Evolutionary conservation across 495 filamentous ascomycete species (phyloP).

Genomic region (Parachaetomium inaequale): DNA sequence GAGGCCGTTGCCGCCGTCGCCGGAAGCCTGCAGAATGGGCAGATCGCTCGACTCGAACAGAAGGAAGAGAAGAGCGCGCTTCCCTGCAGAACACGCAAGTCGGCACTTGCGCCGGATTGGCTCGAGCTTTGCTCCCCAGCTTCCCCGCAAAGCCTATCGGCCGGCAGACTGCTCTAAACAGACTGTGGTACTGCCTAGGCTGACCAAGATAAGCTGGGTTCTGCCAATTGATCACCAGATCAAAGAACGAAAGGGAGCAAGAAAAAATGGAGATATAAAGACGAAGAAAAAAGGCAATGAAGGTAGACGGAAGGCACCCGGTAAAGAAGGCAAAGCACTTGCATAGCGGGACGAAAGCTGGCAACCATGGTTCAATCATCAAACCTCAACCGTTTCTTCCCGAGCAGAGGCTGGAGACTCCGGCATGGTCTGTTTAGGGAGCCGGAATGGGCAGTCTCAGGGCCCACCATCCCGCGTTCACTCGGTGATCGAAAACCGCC

Average conservation of each 20-base stretch:
- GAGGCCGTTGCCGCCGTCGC: background rate
- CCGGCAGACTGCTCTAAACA: background rate
- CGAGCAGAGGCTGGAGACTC: background rate
- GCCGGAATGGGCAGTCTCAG: background rate
- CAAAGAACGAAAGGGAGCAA: background rate
- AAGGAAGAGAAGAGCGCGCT: background rate
- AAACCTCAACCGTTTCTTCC: no score
- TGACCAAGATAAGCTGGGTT: background rate
- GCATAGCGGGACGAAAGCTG: no score
- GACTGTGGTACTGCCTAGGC: background rate
- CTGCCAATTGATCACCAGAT: background rate
- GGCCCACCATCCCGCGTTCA: background rate
- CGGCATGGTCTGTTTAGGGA: background rate
- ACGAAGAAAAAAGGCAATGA: no score
- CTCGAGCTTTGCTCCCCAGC: background rate
- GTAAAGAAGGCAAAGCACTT: no score
- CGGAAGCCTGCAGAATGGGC: background rate
- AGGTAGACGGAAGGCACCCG: no score
- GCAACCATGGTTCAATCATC: no score
- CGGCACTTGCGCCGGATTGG: background rate
- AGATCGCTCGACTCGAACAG: background rate
- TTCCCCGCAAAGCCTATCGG: slow-evolving; percentile 4
- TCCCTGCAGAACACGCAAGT: background rate
- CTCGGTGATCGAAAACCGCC: background rate
- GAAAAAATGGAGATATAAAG: no score